Percentiles rank a stretch among this genome's conserved stretches.
Evolutionary conservation across 2,329 filamentous ascomycete species (phyloP).

Genomic region (Albophoma yamanashiensis): DNA sequence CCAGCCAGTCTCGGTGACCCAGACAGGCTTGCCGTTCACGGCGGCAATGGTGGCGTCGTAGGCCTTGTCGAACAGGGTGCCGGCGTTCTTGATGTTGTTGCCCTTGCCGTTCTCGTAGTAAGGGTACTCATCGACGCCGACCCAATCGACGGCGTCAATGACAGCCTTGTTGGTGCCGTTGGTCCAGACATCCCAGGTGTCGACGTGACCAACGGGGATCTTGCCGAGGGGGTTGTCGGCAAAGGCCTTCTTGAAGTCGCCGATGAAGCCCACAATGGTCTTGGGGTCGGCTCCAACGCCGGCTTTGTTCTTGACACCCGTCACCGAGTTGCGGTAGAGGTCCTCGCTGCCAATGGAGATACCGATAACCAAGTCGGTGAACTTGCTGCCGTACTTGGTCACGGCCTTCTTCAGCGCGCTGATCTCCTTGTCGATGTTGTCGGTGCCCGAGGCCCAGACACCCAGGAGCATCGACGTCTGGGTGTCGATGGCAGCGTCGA

Average conservation of each 20-base stretch:
- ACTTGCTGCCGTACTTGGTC: conserved; percentile 35
- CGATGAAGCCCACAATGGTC: conserved; percentile 54
- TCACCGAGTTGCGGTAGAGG: conserved; percentile 51
- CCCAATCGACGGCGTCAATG: conserved; percentile 51
- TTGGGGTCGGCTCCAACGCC: conserved; percentile 50
- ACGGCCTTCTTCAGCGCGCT: conserved; percentile 47
- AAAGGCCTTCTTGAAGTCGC: conserved; percentile 50
- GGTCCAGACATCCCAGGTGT: conserved; percentile 56
- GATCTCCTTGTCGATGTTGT: conserved; percentile 49
- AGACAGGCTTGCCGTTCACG: conserved; percentile 42
- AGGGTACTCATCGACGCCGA: conserved; percentile 56
- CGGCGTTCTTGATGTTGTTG: conserved; percentile 45
- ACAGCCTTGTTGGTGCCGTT: conserved; percentile 49
- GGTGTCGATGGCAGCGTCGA: conserved; percentile 58
- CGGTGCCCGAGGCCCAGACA: conserved; percentile 48
- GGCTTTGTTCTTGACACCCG: conserved; percentile 51
- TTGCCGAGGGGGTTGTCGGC: conserved; percentile 29
- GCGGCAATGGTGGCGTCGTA: conserved; percentile 33
- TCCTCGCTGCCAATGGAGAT: conserved; percentile 59
- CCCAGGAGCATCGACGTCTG: conserved; percentile 53
- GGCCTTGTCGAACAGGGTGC: conserved; percentile 41
- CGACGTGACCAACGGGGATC: conserved; percentile 52
- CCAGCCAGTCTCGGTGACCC: conserved; percentile 59
- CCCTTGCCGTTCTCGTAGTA: conserved; percentile 50
- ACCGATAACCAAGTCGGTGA: conserved; percentile 49